Evolutionary conservation across 352 stramenopile genomes (phyloP), one percentile per base, ranked within the genome.

Genomic region (Globisporangium parvum): DNA sequence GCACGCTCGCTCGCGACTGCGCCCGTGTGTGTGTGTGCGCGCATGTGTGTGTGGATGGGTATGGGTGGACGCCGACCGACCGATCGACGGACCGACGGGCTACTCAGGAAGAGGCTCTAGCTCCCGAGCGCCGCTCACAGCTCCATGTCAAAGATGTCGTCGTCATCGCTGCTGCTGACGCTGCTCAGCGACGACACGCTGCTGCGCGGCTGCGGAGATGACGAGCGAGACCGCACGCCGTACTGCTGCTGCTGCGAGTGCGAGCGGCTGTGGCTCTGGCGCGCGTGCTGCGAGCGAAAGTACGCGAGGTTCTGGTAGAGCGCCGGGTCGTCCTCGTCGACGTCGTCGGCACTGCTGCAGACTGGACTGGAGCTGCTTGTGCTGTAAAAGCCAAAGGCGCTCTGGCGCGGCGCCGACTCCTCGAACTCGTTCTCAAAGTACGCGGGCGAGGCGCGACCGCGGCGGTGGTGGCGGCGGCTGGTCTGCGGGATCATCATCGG

Each of bases 81-180:
- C n/a, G n/a, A n/a, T n/a, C n/a, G n/a, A n/a, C n/a, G n/a, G n/a
- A n/a, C n/a, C n/a, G 28, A 33, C 28, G 28, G 28, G 6, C 28
- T 33, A 6, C 28, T 33, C 28, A 33, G 28, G 28, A 33, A 33
- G 28, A 33, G 28, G 28, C 28, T 33, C 28, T 33, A 33, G 28
- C 28, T 33, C 28, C 28, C 28, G 6, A 33, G 28, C 28, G 28
- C 28, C 28, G 28, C 33, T 71, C 58, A 89, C 51, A 89, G 62
- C 58, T 89, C 78, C 76, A 87, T 77, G 59, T 77, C 70, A 39
- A 89, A 89, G 53, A 89, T 89, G 23, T 85, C 66, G 39, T 82
- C 75, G 60, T 82, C 70, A 6, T 33, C 28, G 6, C 28, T 6
- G 47, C 41, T 58, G 46, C 48, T 26, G 14, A n/a, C n/a, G n/a